These are phyloP conservation scores for Cladophialophora psammophila DNA, from an alignment of 2,329 filamentous ascomycete species.

Conservation along the genomic window DNA sequence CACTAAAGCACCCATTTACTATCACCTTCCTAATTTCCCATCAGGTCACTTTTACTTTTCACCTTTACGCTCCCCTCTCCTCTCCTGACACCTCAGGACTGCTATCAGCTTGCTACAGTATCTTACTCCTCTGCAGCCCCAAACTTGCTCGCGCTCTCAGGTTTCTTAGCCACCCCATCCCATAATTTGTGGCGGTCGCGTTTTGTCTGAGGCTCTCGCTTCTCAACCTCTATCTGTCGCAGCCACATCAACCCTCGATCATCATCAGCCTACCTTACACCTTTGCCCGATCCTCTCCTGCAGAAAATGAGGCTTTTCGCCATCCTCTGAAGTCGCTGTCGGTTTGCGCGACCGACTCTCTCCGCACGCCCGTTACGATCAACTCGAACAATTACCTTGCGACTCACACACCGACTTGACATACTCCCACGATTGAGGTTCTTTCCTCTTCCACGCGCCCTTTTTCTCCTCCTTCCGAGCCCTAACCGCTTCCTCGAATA, in stretches of 20 bases:
- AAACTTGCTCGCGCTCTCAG: slow-evolving; percentile 26
- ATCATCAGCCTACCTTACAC: neutral
- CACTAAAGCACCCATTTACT: slow-evolving; percentile 11
- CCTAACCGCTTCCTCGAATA: slow-evolving; percentile 6
- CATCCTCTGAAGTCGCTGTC: slow-evolving; percentile 36
- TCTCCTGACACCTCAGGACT: slow-evolving; percentile 3
- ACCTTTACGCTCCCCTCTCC: neutral
- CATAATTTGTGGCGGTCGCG: slow-evolving; percentile 38
- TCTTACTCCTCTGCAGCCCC: slow-evolving; percentile 18
- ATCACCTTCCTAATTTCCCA: slow-evolving; percentile 22
- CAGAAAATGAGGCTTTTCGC: slow-evolving; percentile 34
- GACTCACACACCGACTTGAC: slow-evolving; percentile 31
- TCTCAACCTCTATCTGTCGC: slow-evolving; percentile 22
- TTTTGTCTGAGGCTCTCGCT: slow-evolving; percentile 31
- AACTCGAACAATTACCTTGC: slow-evolving; percentile 21
- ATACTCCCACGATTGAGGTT: slow-evolving; percentile 23
- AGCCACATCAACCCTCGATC: slow-evolving; percentile 10
- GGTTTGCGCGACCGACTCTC: slow-evolving; percentile 39
- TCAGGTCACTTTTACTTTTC: slow-evolving; percentile 10
- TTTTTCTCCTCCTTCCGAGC: neutral
- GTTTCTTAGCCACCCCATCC: slow-evolving; percentile 23
- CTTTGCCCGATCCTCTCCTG: slow-evolving; percentile 10
- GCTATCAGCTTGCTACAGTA: slow-evolving; percentile 4
- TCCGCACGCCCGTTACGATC: slow-evolving; percentile 30
- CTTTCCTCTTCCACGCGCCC: slow-evolving; percentile 18